Conservation (phyloP, 1,139 yeast genomes). For the Geotrichum australiense region DNA sequence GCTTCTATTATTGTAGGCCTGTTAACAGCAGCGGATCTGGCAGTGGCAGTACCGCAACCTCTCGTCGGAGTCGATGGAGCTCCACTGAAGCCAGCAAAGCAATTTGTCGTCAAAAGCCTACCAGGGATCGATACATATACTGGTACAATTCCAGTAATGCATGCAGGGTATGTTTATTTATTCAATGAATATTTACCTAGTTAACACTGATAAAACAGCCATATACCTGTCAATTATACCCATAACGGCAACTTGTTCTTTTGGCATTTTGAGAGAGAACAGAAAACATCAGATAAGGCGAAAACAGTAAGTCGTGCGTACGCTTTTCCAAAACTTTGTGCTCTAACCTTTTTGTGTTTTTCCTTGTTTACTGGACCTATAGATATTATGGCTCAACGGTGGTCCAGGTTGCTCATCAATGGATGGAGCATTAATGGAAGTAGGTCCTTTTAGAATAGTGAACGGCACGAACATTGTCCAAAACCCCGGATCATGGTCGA, state of each 20-base stretch:
- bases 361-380: background rate
- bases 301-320: slow-evolving; percentile 27
- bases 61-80: no score
- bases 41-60: no score
- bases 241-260: slow-evolving; percentile 64
- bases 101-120: slow-evolving; percentile 32
- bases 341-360: background rate
- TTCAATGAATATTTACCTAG: background rate
- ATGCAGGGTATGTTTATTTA: slow-evolving; percentile 31
- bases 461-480: slow-evolving; percentile 40
- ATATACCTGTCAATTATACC: slow-evolving; percentile 48
- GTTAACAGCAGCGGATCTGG: no score
- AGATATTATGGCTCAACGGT: slow-evolving; percentile 79
- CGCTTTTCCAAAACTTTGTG: background rate
- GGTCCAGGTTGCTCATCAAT: slow-evolving; percentile 84
- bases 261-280: slow-evolving; percentile 47
- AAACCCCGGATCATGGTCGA: slow-evolving; percentile 82
- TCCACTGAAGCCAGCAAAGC: slow-evolving; percentile 27
- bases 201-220: slow-evolving; percentile 26
- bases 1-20: no score
- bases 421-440: slow-evolving; percentile 94
- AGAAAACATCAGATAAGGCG: slow-evolving; percentile 25
- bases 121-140: slow-evolving; percentile 31
- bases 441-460: slow-evolving; percentile 73
- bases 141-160: slow-evolving; percentile 35